Evolutionary conservation across 805 yeast species (phyloP), one percentile per base, ranked within the genome.

Genomic region (Hanseniaspora clermontiae): DNA sequence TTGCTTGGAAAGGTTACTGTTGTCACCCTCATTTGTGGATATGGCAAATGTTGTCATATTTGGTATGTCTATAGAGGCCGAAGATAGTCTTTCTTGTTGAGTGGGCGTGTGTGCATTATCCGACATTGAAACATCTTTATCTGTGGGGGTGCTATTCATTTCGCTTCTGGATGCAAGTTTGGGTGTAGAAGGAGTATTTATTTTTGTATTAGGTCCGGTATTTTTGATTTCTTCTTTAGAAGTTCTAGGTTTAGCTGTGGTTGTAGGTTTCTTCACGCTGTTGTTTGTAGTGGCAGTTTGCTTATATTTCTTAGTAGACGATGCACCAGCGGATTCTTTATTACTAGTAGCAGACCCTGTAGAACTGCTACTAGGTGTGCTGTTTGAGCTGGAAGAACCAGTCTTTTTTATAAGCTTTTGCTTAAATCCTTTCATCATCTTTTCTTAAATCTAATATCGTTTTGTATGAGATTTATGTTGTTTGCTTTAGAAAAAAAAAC

Each of bases 371-470:
- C 50, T 52, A n/a, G 17, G 17, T 19, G 15, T 19, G 20, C 43
- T 49, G 40, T 29, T 39, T 49, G 43, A 57, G 59, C 43, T 37
- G 14, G 55, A 49, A 34, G 48, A 48, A 49, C 37, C 62, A 27
- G 72, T 66, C 61, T 68, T 68, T 65, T 68, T 69, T 43, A 68
- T 68, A 59, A 69, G 60, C 61, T 80, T 72, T 65, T 82, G 84
- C 65, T 81, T 82, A 68, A 82, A 81, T 32, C 86, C 86, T 71
- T 81, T 82, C 86, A 82, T 82, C 87, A 82, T 82, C 64, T 24
- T 74, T 79, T 68, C 7, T 7, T 46, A 6, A 14, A 3, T 7
- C 37, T 34, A 34, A 34, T 34, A 34, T 34, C 27, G 27, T 24
- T 5, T 24, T 24, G 27, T 24, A 24, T 24, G 5, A 24, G 27